Conservation (phyloP, 192 early-diverging fungal genomes). For the Lobulomyces angularis region DNA sequence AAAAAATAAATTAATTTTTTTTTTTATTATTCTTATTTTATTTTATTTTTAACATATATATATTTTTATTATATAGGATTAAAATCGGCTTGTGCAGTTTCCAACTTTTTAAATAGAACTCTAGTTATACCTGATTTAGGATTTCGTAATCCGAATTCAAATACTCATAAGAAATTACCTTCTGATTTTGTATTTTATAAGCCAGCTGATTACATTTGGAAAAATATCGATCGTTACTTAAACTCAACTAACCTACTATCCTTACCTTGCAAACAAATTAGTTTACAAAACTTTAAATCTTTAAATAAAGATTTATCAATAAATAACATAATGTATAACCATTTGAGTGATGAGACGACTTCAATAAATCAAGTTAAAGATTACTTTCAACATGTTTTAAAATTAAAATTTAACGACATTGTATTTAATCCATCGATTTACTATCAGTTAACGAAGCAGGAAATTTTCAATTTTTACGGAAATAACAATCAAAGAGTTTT, state of each 20-base stretch:
- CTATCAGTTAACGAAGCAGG: conserved; percentile 3
- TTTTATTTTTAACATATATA: too few relatives aligned
- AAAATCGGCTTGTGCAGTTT: conserved; percentile 25
- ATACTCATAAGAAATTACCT: background rate
- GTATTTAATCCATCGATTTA: conserved; percentile 11
- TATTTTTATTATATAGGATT: too few relatives aligned
- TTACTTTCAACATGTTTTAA: conserved; percentile 16
- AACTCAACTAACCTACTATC: conserved; percentile 5
- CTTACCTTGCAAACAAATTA: conserved; percentile 16
- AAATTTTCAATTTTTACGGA: conserved; percentile 13
- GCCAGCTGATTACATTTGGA: conserved; percentile 12
- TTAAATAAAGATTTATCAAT: conserved; percentile 10
- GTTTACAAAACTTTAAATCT: conserved; percentile 19
- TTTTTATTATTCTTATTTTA: too few relatives aligned
- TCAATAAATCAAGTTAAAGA: conserved; percentile 14
- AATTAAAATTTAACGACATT: conserved; percentile 11
- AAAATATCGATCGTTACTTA: conserved; percentile 22
- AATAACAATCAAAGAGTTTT: conserved; percentile 9
- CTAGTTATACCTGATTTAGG: conserved; percentile 22
- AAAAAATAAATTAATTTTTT: too few relatives aligned
- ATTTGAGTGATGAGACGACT: conserved; percentile 16
- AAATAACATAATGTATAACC: conserved; percentile 11
- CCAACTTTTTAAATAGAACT: conserved; percentile 15
- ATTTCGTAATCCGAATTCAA: conserved; percentile 14
- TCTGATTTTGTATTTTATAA: conserved; percentile 4